Evolutionary conservation across 371 early-diverging fungal genomes (phyloP).

Genomic region (Haplosporangium sp.): DNA sequence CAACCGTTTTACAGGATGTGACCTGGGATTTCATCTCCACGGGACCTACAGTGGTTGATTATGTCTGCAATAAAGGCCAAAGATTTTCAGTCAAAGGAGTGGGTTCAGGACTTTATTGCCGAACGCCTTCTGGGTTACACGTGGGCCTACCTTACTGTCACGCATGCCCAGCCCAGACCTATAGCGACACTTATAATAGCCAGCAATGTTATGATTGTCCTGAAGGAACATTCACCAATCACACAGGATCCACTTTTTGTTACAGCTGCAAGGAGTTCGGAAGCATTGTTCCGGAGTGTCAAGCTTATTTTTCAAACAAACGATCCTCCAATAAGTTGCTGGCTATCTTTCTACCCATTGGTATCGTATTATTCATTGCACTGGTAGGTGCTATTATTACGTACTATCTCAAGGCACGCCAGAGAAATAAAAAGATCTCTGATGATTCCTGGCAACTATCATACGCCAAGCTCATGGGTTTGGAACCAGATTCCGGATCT

Average conservation of each 20-base stretch:
- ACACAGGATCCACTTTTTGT: slow-evolving; percentile 26
- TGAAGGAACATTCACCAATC: slow-evolving; percentile 31
- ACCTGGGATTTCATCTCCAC: slow-evolving; percentile 29
- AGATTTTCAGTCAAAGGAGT: slow-evolving; percentile 6
- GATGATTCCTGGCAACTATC: slow-evolving; percentile 36
- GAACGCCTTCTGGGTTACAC: slow-evolving; percentile 8
- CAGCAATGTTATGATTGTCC: slow-evolving; percentile 31
- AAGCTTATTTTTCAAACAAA: slow-evolving; percentile 27
- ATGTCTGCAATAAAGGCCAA: slow-evolving; percentile 32
- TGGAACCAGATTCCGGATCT: slow-evolving; percentile 15
- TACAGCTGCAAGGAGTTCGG: slow-evolving; percentile 31
- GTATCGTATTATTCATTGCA: slow-evolving; percentile 16
- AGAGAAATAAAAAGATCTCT: slow-evolving; percentile 20
- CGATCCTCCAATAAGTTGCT: slow-evolving; percentile 14
- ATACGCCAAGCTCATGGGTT: slow-evolving; percentile 26
- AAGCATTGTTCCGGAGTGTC: slow-evolving; percentile 4
- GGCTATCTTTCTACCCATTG: slow-evolving; percentile 44
- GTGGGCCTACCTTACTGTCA: slow-evolving; percentile 28
- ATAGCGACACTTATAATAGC: slow-evolving; percentile 29
- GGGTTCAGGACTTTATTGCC: slow-evolving; percentile 22
- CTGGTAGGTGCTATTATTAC: slow-evolving; percentile 3
- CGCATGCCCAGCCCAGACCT: slow-evolving; percentile 22
- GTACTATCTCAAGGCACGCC: slow-evolving; percentile 27
- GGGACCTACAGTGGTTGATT: slow-evolving; percentile 27
- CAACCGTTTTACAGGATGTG: slow-evolving; percentile 28